Base-by-base conservation (phyloP, 2,329 filamentous ascomycete species). In the Phialocephala subalpina region DNA sequence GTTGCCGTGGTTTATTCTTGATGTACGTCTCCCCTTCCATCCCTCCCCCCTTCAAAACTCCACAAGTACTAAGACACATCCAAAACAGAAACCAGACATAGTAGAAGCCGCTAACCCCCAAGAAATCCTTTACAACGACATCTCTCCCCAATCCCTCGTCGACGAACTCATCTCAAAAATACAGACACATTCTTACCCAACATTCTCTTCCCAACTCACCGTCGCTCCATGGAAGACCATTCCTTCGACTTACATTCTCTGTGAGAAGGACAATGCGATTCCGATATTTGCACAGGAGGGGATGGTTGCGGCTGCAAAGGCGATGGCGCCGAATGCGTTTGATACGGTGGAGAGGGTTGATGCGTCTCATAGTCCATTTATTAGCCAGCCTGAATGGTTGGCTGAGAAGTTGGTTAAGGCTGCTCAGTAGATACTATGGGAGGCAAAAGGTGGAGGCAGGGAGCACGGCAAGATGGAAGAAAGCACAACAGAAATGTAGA, bases 231-330 rank as follows among this genome's bases (percentile, higher is more conserved):
- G 77, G 74, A 78, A 74, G 61, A 68, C 78, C 52, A 76, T 82
- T 27, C 77, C 79, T 1, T 76, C 71, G 33, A 80, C 79, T 14
- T 82, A 80, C 67, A 67, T 82, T 12, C 59, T 80, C n/a, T 82
- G 80, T 66, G 74, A 77, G 64, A 65, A 74, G 18, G 81, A 82
- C 61, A 71, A 72, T 29, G 79, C 79, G 3, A 77, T 81, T 55
- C 77, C 75, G 22, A 22, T 77, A 20, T 58, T 57, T 5, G 73
- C 65, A 14, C 80, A 82, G 70, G 74, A 79, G 67, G 72, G 69
- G 14, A 78, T 82, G 77, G 73, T 78, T 14, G 72, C 67, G 2
- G 55, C 14, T 9, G 69, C 69, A 8, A 59, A 67, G 27, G 42
- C 57, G 11, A 57, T 56, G 7, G 67, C 65, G 22, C 63, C 66